Conservation (phyloP, 768 basidiomycete species). For the Termitomyces sp. region DNA sequence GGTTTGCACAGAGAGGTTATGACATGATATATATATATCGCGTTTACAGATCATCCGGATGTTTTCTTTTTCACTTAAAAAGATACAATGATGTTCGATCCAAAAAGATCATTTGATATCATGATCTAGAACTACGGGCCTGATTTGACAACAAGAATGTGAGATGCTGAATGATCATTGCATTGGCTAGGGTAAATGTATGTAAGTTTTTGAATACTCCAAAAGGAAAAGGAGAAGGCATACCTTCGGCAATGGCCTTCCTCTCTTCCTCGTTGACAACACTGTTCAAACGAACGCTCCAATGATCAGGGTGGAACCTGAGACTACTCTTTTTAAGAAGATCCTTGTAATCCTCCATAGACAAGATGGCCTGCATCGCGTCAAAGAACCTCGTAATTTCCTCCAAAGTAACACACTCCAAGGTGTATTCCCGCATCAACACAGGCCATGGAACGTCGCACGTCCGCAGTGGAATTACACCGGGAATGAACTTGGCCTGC, state of each 20-base stretch:
- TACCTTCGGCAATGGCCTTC: conserved; percentile 63
- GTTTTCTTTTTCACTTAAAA: too few species aligned
- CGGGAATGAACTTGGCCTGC: conserved; percentile 46
- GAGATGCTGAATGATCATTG: conserved; percentile 69
- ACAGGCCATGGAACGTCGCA: conserved; percentile 77
- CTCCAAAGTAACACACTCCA: conserved; percentile 69
- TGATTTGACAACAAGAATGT: conserved; percentile 26
- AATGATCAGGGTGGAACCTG: conserved; percentile 79
- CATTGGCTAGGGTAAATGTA: conserved; percentile 18
- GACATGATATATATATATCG: background rate
- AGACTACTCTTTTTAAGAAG: conserved; percentile 70
- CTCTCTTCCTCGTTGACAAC: conserved; percentile 56
- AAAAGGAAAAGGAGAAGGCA: background rate
- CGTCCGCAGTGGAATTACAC: conserved; percentile 50
- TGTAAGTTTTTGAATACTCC: background rate
- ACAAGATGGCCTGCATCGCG: conserved; percentile 47
- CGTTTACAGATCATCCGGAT: too few species aligned
- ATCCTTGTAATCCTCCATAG: conserved; percentile 55
- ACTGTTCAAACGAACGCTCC: conserved; percentile 62
- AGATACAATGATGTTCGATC: background rate
- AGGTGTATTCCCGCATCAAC: conserved; percentile 47
- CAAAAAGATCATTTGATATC: background rate
- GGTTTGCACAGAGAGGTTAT: background rate
- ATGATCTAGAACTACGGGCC: background rate
- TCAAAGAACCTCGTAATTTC: conserved; percentile 71